Percentiles rank a stretch among this genome's conserved stretches.
Conservation (phyloP, 2,329 filamentous ascomycete species). For the Colletotrichum scovillei region DNA sequence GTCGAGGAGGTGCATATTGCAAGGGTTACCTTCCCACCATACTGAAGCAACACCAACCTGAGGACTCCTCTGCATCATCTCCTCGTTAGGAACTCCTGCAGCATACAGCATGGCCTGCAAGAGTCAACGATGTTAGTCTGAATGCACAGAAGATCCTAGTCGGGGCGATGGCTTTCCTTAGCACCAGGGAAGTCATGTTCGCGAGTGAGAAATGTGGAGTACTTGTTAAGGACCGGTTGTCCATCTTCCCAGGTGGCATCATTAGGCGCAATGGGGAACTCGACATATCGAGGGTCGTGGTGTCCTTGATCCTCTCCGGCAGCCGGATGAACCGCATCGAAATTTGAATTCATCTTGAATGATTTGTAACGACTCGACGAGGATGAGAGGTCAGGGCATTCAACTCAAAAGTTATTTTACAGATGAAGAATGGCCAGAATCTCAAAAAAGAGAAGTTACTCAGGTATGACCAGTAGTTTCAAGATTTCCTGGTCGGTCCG, state of each 20-base stretch:
- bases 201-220: slow-evolving; percentile 7
- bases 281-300: background rate
- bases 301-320: background rate
- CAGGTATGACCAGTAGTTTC: background rate
- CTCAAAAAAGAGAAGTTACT: background rate
- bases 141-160: background rate
- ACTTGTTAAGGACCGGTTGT: slow-evolving; percentile 14
- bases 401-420: background rate
- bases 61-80: slow-evolving; percentile 89
- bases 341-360: background rate
- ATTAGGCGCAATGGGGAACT: background rate
- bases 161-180: background rate
- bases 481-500: background rate
- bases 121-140: background rate
- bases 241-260: slow-evolving; percentile 23
- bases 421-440: background rate
- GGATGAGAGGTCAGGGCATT: background rate
- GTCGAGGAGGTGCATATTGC: slow-evolving; percentile 83
- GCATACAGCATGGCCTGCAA: slow-evolving; percentile 91
- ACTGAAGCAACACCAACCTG: slow-evolving; percentile 92
- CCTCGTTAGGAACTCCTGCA: slow-evolving; percentile 83
- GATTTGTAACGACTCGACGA: background rate
- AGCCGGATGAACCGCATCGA: background rate
- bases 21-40: slow-evolving; percentile 98
- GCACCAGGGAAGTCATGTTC: slow-evolving; percentile 22